These are phyloP conservation scores for Beta corolliflora DNA, from an alignment of 179 eudicot species.

Conservation along the genomic window DNA sequence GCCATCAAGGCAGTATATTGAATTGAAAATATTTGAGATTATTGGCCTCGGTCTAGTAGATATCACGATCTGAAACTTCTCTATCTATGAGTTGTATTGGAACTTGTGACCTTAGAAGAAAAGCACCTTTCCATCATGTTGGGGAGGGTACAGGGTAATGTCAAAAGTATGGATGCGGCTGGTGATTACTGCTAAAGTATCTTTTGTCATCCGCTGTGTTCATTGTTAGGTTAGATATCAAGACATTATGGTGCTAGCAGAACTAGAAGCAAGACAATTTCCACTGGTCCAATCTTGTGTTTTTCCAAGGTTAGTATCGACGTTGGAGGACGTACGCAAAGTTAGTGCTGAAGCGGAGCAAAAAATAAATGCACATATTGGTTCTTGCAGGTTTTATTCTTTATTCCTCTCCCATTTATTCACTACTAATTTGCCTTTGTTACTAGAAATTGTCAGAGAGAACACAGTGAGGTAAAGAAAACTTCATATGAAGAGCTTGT, in stretches of 20 bases:
- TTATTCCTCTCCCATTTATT: constrained; percentile 1
- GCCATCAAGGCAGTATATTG: background rate
- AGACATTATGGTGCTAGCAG: constrained; percentile 67
- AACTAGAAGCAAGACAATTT: constrained; percentile 81
- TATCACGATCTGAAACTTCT: background rate
- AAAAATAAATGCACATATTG: constrained; percentile 61
- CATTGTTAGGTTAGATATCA: constrained; percentile 66
- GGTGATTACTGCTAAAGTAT: constrained; percentile 3
- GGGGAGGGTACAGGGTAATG: background rate
- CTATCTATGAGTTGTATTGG: background rate
- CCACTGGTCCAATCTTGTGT: constrained; percentile 91
- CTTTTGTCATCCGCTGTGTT: background rate
- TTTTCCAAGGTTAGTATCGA: constrained; percentile 71
- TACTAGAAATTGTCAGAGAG: background rate
- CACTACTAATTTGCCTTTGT: background rate
- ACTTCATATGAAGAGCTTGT: background rate
- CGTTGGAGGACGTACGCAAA: constrained; percentile 74
- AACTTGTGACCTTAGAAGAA: background rate
- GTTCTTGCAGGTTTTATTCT: constrained; percentile 66
- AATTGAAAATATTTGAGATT: background rate
- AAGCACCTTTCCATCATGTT: background rate
- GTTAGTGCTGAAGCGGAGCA: constrained; percentile 90
- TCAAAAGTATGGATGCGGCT: background rate
- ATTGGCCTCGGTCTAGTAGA: background rate
- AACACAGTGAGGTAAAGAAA: background rate